Conservation (phyloP, 345 rosid species). For the Sonneratia caseolaris region DNA sequence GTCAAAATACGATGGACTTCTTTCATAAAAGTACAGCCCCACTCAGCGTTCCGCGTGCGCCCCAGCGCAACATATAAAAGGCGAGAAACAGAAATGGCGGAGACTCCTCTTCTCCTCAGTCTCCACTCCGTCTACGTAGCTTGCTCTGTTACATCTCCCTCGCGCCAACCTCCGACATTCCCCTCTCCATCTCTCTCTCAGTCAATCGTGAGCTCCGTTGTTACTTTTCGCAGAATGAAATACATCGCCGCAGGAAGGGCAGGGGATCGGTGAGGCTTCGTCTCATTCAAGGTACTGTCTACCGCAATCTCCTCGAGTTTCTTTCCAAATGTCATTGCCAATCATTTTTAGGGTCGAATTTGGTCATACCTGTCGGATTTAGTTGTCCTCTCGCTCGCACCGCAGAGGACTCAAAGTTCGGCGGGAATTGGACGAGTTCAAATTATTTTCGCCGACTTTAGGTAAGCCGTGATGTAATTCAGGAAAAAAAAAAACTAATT, state of each 20-base stretch:
- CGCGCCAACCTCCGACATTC: neutral
- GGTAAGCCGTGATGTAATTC: neutral
- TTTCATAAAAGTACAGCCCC: too few relatives aligned
- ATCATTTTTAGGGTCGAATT: neutral
- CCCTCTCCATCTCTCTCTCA: neutral
- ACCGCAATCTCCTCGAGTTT: neutral
- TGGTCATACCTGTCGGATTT: neutral
- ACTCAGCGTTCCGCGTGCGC: too few relatives aligned
- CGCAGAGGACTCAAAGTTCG: neutral
- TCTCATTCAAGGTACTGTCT: neutral
- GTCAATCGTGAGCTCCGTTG: neutral
- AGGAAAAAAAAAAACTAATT: neutral
- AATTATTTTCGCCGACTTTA: neutral
- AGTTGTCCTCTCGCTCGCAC: neutral
- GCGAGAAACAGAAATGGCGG: neutral
- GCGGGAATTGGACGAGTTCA: neutral
- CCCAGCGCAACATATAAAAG: conserved; percentile 4
- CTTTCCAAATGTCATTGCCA: neutral
- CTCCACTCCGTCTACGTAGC: neutral
- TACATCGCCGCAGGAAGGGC: neutral
- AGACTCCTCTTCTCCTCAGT: neutral
- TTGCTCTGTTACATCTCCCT: neutral
- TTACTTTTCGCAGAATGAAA: neutral
- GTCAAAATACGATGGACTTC: too few relatives aligned
- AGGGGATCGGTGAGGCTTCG: neutral